Conservation (phyloP, 2,329 filamentous ascomycete species). For the Aspergillus puulaauensis region DNA sequence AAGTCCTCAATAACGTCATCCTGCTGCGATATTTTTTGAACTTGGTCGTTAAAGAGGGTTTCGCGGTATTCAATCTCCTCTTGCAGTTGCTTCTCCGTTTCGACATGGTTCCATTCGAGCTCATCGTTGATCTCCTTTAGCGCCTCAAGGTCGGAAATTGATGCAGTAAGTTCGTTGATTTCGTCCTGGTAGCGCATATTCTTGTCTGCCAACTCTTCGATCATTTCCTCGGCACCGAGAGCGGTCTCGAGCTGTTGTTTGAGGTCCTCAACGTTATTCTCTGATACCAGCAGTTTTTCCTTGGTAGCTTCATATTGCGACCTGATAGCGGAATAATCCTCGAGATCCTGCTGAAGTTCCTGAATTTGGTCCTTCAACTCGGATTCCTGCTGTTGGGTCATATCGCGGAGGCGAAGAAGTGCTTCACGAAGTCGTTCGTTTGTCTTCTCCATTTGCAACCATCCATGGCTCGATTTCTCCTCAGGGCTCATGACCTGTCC, state of each 20-base stretch:
- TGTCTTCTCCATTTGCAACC: constrained; percentile 86
- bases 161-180: constrained; percentile 76
- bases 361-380: constrained; percentile 75
- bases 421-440: constrained; percentile 87
- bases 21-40: constrained; percentile 69
- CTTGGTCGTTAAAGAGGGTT: constrained; percentile 77
- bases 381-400: constrained; percentile 80
- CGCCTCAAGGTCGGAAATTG: constrained; percentile 83
- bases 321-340: constrained; percentile 66
- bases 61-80: constrained; percentile 91
- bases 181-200: constrained; percentile 81
- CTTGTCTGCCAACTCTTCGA: constrained; percentile 84
- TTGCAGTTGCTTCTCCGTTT: constrained; percentile 91
- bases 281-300: constrained; percentile 69
- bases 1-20: constrained; percentile 80
- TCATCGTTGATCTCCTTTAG: constrained; percentile 93
- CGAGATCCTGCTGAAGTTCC: constrained; percentile 69
- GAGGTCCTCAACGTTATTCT: constrained; percentile 78
- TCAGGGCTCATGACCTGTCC: constrained; percentile 83
- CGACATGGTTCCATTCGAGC: constrained; percentile 87
- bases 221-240: constrained; percentile 86
- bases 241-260: constrained; percentile 88
- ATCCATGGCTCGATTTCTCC: constrained; percentile 81
- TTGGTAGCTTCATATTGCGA: constrained; percentile 69
- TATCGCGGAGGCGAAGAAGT: constrained; percentile 77